Evolutionary conservation across 805 yeast genomes (phyloP).

Genomic region (Millerozyma miso): DNA sequence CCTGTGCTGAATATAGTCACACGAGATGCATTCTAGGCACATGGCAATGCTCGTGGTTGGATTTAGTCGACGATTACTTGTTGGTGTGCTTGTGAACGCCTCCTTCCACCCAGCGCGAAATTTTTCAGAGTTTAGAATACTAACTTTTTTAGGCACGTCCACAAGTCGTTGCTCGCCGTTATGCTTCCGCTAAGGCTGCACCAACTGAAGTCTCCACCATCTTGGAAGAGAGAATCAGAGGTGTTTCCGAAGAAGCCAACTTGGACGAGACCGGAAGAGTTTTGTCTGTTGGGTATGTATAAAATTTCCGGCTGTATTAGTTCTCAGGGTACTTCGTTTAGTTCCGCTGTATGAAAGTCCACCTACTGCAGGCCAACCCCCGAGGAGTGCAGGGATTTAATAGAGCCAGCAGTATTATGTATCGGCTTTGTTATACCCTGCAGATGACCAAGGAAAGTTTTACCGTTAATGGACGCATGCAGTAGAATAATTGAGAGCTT

Average conservation of each 20-base stretch:
- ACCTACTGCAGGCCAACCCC: too few species aligned
- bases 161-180: slow-evolving; percentile 64
- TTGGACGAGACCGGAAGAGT: slow-evolving; percentile 99
- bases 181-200: slow-evolving; percentile 94
- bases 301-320: too few species aligned
- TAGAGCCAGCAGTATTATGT: background rate
- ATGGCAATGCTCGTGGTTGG: too few species aligned
- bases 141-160: slow-evolving; percentile 64
- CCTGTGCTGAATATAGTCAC: too few species aligned
- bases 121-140: slow-evolving; percentile 16
- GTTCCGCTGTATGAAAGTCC: too few species aligned
- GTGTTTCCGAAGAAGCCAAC: slow-evolving; percentile 95
- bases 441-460: too few species aligned
- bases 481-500: background rate
- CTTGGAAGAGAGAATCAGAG: slow-evolving; percentile 98
- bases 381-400: too few species aligned
- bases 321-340: too few species aligned
- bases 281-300: slow-evolving; percentile 87
- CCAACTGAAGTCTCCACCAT: slow-evolving; percentile 99
- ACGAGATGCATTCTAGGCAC: too few species aligned
- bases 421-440: background rate
- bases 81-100: background rate
- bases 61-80: too few species aligned
- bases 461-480: too few species aligned
- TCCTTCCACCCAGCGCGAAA: background rate